These are phyloP conservation scores for Sarocladiaceae sp. DNA, from an alignment of 2,329 filamentous ascomycete species.

Conservation along the genomic window DNA sequence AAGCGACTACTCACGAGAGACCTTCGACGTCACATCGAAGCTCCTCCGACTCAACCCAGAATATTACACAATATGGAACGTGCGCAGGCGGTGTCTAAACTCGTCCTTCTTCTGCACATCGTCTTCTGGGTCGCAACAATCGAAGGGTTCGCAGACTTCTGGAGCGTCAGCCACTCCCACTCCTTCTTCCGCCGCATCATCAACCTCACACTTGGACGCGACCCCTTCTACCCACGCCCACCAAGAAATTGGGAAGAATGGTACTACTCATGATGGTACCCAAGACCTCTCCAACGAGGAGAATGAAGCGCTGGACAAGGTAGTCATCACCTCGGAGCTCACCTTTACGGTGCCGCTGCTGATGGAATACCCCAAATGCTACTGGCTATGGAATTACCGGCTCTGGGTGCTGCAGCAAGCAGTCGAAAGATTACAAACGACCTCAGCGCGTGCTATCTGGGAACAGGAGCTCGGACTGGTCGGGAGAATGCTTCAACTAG, in stretches of 20 bases:
- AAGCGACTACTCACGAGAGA: slow-evolving; percentile 44
- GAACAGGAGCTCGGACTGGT: slow-evolving; percentile 75
- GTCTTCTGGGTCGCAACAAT: slow-evolving; percentile 44
- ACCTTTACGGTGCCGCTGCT: slow-evolving; percentile 78
- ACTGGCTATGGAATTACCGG: slow-evolving; percentile 99
- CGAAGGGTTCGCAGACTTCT: slow-evolving; percentile 48
- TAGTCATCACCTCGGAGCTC: slow-evolving; percentile 66
- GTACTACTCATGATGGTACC: slow-evolving; percentile 39
- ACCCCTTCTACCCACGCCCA: slow-evolving; percentile 39
- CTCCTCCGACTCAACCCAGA: slow-evolving; percentile 74
- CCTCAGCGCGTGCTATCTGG: slow-evolving; percentile 64
- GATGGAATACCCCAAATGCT: slow-evolving; percentile 87
- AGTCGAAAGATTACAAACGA: slow-evolving; percentile 52
- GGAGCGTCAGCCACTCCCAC: slow-evolving; percentile 48
- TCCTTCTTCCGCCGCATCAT: slow-evolving; percentile 58
- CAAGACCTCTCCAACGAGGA: slow-evolving; percentile 16
- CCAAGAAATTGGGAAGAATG: slow-evolving; percentile 46
- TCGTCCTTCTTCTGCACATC: slow-evolving; percentile 51
- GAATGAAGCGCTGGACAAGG: slow-evolving; percentile 14
- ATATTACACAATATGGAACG: slow-evolving; percentile 89
- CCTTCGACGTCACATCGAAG: slow-evolving; percentile 63
- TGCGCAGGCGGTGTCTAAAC: slow-evolving; percentile 65
- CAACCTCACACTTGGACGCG: slow-evolving; percentile 44
- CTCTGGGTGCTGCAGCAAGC: slow-evolving; percentile 75
- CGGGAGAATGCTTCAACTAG: slow-evolving; percentile 79